Conservation (phyloP, 495 filamentous ascomycete species). For the Penicillium cosmopolitanum region DNA sequence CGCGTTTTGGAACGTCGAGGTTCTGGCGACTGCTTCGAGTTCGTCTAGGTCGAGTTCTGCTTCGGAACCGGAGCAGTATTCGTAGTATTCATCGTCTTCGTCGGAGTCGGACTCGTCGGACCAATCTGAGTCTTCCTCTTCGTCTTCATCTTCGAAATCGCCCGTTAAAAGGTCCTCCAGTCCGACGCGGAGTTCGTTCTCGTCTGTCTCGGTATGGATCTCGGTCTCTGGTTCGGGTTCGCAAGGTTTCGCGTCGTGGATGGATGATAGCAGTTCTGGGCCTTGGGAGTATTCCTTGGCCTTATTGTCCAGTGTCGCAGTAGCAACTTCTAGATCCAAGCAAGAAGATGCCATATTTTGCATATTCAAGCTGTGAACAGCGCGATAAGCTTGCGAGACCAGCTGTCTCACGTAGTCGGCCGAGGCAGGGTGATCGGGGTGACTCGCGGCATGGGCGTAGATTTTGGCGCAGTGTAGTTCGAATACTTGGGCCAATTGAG, state of each 20-base stretch:
- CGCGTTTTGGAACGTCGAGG: not conserved
- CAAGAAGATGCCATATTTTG: slow-evolving; percentile 11
- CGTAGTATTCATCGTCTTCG: slow-evolving; percentile 23
- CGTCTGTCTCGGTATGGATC: not conserved
- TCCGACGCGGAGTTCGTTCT: not conserved
- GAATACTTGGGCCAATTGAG: slow-evolving; percentile 16
- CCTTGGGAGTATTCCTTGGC: slow-evolving; percentile 4
- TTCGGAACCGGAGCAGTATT: slow-evolving; percentile 18
- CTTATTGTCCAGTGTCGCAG: slow-evolving; percentile 12
- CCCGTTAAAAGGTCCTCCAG: slow-evolving; percentile 2
- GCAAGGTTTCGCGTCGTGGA: not conserved
- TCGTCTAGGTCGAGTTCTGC: slow-evolving; percentile 12
- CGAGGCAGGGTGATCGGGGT: slow-evolving; percentile 10
- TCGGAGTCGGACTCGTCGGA: slow-evolving; percentile 15
- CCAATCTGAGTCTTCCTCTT: slow-evolving; percentile 18
- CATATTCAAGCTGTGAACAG: slow-evolving; percentile 20
- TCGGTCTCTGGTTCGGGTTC: not conserved
- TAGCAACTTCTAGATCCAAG: slow-evolving; percentile 11
- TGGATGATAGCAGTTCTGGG: not conserved
- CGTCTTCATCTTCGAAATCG: slow-evolving; percentile 17
- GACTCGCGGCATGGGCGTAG: slow-evolving; percentile 12
- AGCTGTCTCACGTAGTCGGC: slow-evolving; percentile 21
- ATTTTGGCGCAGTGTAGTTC: slow-evolving; percentile 22
- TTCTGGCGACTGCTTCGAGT: not conserved
- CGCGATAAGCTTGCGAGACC: slow-evolving; percentile 20